phyloP scores from a whole-genome alignment of 768 basidiomycete species.

The Trichaptum fuscoviolaceum region DNA sequence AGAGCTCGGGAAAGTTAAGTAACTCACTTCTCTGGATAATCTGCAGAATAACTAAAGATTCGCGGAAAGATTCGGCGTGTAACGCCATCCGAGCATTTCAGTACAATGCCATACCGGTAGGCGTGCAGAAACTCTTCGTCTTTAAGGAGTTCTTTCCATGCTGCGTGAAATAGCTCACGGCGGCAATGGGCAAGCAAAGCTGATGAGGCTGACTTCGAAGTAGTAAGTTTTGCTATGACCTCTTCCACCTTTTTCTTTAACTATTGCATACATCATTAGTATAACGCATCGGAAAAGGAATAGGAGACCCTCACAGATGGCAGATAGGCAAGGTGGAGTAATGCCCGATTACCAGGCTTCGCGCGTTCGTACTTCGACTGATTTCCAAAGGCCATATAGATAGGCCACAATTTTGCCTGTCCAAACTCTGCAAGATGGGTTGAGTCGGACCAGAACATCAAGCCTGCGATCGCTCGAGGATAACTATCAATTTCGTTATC shows the following conservation, averaged over 20 bases:
- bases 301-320: background rate
- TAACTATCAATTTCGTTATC: conserved; percentile 9
- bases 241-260: conserved; percentile 14
- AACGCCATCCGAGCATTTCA: conserved; percentile 19
- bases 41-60: conserved; percentile 23
- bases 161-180: conserved; percentile 20
- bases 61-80: conserved; percentile 17
- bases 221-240: conserved; percentile 8
- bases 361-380: conserved; percentile 10
- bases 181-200: conserved; percentile 15
- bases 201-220: background rate
- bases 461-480: conserved; percentile 14
- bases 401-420: conserved; percentile 12
- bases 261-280: conserved; percentile 3
- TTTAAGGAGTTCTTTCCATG: conserved; percentile 14
- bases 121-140: conserved; percentile 18
- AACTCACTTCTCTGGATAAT: conserved; percentile 25
- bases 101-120: conserved; percentile 18
- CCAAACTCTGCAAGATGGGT: conserved; percentile 21
- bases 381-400: conserved; percentile 11
- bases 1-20: background rate
- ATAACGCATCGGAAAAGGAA: background rate
- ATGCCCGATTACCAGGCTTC: conserved; percentile 11
- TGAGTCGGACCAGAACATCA: conserved; percentile 22
- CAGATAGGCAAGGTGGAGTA: conserved; percentile 21